A percentile compares a stretch with the other conserved stretches of the same genome.
These are phyloP conservation scores for Oryza nivara DNA, from an alignment of 176 grass and related monocot genomes.

Conservation along the genomic window DNA sequence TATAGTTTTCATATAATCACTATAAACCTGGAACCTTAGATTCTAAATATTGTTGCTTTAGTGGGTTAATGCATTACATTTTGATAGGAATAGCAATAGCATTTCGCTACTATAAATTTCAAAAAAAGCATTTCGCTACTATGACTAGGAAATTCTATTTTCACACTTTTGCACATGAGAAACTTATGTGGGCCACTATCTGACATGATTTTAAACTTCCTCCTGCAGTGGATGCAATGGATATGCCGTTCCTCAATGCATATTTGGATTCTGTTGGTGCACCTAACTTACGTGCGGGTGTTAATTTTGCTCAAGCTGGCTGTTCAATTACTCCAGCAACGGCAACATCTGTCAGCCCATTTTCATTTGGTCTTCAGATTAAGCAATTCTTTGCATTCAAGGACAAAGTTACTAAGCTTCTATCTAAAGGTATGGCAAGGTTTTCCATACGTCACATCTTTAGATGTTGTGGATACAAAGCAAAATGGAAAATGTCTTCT, in stretches of 20 bases:
- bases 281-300: slow-evolving; percentile 75
- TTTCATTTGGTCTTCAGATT: slow-evolving; percentile 88
- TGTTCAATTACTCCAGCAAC: slow-evolving; percentile 94
- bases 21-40: not conserved
- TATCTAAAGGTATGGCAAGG: slow-evolving; percentile 58
- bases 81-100: not conserved
- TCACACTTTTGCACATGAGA: not conserved
- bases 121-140: not conserved
- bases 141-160: not conserved
- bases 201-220: slow-evolving; percentile 30
- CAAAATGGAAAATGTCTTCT: slow-evolving; percentile 19
- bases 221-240: slow-evolving; percentile 81
- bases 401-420: slow-evolving; percentile 69
- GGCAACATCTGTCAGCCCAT: slow-evolving; percentile 88
- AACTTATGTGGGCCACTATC: not conserved
- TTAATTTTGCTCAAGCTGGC: slow-evolving; percentile 94
- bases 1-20: not conserved
- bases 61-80: not conserved
- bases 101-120: too few relatives aligned
- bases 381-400: slow-evolving; percentile 92
- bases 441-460: slow-evolving; percentile 8
- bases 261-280: slow-evolving; percentile 88
- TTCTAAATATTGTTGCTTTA: not conserved
- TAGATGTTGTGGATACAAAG: slow-evolving; percentile 31
- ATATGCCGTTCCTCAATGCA: slow-evolving; percentile 81